These are phyloP conservation scores for Heliamphora pulchella DNA, from an alignment of 179 eudicot genomes.

Conservation along the genomic window DNA sequence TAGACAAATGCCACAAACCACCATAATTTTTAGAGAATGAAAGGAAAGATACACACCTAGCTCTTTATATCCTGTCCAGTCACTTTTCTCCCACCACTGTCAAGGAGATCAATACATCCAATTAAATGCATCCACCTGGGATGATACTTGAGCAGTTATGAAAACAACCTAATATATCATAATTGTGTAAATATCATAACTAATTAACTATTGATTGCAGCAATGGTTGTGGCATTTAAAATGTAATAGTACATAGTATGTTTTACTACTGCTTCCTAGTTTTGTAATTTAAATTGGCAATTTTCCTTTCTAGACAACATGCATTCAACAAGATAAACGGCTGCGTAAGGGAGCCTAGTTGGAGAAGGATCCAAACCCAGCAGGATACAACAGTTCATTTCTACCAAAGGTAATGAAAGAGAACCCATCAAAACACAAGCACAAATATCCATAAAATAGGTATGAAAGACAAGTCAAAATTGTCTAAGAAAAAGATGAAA, in stretches of 20 bases:
- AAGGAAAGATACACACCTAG: slow-evolving; percentile 55
- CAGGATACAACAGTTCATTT: not conserved
- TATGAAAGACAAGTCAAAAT: not conserved
- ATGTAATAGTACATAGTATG: not conserved
- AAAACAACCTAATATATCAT: slow-evolving; percentile 23
- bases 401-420: not conserved
- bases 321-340: not conserved
- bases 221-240: not conserved
- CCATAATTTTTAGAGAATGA: not conserved
- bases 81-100: slow-evolving; percentile 99
- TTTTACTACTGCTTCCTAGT: not conserved
- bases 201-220: not conserved
- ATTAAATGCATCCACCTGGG: slow-evolving; percentile 60
- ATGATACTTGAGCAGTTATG: slow-evolving; percentile 47
- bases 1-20: not conserved
- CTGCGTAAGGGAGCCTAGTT: not conserved
- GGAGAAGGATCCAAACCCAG: not conserved
- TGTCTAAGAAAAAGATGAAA: not conserved
- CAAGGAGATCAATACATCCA: slow-evolving; percentile 79
- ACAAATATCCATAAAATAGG: not conserved
- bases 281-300: not conserved
- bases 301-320: not conserved
- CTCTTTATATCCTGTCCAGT: slow-evolving; percentile 99
- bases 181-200: not conserved
- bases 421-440: not conserved